Evolutionary conservation across 2,329 filamentous ascomycete genomes (phyloP), one percentile per base, ranked within the genome.

Genomic region (Trichoderma asperellum): DNA sequence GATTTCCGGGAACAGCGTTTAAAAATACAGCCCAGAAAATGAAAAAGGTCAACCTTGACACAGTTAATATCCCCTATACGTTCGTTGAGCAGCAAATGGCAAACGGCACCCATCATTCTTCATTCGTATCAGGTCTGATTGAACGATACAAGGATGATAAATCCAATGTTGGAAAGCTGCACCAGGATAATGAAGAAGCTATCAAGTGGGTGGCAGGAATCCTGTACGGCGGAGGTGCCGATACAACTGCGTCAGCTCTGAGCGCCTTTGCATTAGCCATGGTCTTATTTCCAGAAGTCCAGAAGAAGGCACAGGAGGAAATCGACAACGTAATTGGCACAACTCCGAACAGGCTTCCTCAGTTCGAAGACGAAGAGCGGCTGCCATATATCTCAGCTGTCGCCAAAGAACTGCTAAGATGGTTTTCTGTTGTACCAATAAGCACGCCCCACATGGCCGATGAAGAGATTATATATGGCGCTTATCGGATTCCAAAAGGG

Each of bases 1-100:
- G 62, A 37, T 67, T 67, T 29, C 68, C 68, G 27, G 68, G 68
- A 10, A 10, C 14, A n/a, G 21, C 21, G 18, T 70, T 67, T 4
- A 70, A 59, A 53, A 12, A 21, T 0, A 53, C 3, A n/a, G 60
- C 12, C 21, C 59, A 24, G 5, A 5, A 64, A 10, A 52, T 14
- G 21, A 53, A 21, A 14, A 40, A 2, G 5, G 0, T 37, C 0
- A n/a, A n/a, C 0, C 14, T 64, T 5, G 40, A 43, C 5, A 27
- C 52, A 10, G 40, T 27, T 1, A 18, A 64, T 0, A 32, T 53
- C 2, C 60, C 67, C 1, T 64, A 64, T 6, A 1, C 14, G 0
- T 69, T 64, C 2, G 12, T 56, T 5, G 4, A 49, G 6, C 4
- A 56, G 11, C 59, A 64, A 32, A 58, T 69, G 53, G 4, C 1